Evolutionary conservation across 2,329 filamentous ascomycete genomes (phyloP).

Genomic region (Aureobasidium sp.): DNA sequence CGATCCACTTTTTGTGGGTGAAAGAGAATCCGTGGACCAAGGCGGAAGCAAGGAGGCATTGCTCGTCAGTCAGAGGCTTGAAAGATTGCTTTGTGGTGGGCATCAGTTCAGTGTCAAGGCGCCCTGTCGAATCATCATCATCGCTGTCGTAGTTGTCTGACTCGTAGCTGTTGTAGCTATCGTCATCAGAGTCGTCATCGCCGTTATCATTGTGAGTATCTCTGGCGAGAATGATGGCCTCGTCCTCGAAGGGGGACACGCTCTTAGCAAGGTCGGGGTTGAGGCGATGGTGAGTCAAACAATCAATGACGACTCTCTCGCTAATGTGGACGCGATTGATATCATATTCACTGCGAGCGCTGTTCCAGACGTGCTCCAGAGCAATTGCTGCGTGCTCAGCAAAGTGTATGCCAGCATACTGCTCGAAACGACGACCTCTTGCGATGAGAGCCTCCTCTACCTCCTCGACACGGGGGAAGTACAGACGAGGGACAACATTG

Average conservation of each 20-base stretch:
- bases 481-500: conserved; percentile 22
- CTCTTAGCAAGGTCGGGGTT: conserved; percentile 23
- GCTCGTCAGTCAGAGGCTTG: conserved; percentile 19
- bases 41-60: conserved; percentile 29
- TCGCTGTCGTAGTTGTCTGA: background rate
- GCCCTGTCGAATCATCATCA: background rate
- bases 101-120: conserved; percentile 17
- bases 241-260: conserved; percentile 21
- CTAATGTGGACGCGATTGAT: conserved; percentile 23
- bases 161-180: background rate
- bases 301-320: conserved; percentile 26
- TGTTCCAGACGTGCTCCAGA: conserved; percentile 17
- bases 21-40: conserved; percentile 29
- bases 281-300: conserved; percentile 26
- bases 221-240: background rate
- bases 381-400: conserved; percentile 24
- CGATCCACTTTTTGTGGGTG: conserved; percentile 30
- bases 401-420: conserved; percentile 26
- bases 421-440: conserved; percentile 24
- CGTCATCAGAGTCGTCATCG: background rate
- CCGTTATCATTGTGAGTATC: background rate
- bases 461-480: conserved; percentile 18
- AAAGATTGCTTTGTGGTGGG: conserved; percentile 17
- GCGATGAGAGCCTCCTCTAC: conserved; percentile 21
- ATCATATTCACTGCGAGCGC: conserved; percentile 8